Percentiles rank a stretch among this genome's conserved stretches.
These are phyloP conservation scores for Aristolochia contorta DNA, from an alignment of 164 flowering plant species.

Conservation along the genomic window DNA sequence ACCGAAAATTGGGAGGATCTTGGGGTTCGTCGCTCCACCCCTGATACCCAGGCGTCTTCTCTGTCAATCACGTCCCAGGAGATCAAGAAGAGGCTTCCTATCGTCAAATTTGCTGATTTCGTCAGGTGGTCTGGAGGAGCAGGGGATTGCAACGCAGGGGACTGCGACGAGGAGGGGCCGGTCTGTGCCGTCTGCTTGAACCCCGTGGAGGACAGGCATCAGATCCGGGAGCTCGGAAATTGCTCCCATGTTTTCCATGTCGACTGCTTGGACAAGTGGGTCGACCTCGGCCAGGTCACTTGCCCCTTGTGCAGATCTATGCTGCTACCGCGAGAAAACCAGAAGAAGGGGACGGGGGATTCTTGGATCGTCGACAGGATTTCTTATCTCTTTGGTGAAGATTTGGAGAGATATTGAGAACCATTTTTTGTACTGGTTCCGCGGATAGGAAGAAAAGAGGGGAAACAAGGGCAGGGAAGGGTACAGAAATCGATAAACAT, in stretches of 20 bases:
- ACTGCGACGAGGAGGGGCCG: slow-evolving; percentile 4
- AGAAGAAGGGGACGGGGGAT: background rate
- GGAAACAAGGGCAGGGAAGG: background rate
- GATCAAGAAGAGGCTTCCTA: slow-evolving; percentile 6
- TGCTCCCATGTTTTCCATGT: slow-evolving; percentile 28
- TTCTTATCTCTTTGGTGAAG: slow-evolving; percentile 13
- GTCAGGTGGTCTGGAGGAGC: background rate
- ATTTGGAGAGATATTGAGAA: slow-evolving; percentile 15
- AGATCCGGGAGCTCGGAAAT: slow-evolving; percentile 22
- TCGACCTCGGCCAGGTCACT: slow-evolving; percentile 21
- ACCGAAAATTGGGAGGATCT: background rate
- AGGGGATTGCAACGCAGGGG: background rate
- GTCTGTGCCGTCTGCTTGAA: slow-evolving; percentile 22
- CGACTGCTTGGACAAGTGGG: slow-evolving; percentile 32
- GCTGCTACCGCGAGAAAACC: slow-evolving; percentile 11
- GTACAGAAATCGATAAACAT: background rate
- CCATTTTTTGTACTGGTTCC: background rate
- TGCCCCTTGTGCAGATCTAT: slow-evolving; percentile 28
- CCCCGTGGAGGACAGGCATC: slow-evolving; percentile 11
- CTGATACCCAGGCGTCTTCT: background rate
- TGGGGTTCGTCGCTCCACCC: background rate
- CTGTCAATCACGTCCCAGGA: background rate
- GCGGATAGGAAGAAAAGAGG: background rate
- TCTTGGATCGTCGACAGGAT: slow-evolving; percentile 15
- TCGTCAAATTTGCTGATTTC: background rate